Evolutionary conservation across 345 rosid genomes (phyloP).

Genomic region (Dovyalis caffra): DNA sequence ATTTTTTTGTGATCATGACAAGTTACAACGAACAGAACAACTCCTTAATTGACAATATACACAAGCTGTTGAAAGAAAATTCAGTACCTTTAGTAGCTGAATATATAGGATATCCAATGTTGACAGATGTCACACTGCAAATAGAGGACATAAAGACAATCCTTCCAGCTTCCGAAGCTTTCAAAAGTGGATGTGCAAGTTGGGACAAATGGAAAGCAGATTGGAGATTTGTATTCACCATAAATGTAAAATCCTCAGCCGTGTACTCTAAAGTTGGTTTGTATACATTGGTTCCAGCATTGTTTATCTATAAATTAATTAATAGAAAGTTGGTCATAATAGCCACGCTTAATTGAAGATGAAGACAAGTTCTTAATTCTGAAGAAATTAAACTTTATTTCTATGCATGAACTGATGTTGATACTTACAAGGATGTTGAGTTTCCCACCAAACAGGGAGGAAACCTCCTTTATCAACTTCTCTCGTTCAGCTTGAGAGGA

Average conservation of each 20-base stretch:
- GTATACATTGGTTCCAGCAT: background rate
- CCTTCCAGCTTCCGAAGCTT: background rate
- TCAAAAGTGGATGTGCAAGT: background rate
- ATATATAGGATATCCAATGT: background rate
- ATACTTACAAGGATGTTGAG: conserved; percentile 1
- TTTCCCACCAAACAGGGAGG: conserved; percentile 3
- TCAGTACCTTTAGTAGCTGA: background rate
- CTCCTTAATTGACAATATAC: background rate
- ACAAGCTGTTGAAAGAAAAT: background rate
- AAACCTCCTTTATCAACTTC: background rate
- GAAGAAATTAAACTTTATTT: background rate
- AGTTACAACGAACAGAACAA: background rate
- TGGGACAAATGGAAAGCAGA: conserved; percentile 3
- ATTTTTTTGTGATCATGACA: background rate
- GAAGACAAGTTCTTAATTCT: background rate
- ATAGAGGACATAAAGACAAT: background rate
- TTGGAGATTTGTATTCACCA: background rate
- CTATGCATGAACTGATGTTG: background rate
- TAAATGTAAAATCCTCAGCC: background rate
- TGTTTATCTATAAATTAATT: background rate
- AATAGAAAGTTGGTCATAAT: background rate
- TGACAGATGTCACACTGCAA: background rate
- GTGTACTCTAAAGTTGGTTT: background rate
- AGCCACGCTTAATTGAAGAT: background rate
- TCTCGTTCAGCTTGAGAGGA: background rate